These are phyloP conservation scores for Magnaporthiopsis rhizophila DNA, from an alignment of 2,329 filamentous ascomycete species.

Conservation along the genomic window DNA sequence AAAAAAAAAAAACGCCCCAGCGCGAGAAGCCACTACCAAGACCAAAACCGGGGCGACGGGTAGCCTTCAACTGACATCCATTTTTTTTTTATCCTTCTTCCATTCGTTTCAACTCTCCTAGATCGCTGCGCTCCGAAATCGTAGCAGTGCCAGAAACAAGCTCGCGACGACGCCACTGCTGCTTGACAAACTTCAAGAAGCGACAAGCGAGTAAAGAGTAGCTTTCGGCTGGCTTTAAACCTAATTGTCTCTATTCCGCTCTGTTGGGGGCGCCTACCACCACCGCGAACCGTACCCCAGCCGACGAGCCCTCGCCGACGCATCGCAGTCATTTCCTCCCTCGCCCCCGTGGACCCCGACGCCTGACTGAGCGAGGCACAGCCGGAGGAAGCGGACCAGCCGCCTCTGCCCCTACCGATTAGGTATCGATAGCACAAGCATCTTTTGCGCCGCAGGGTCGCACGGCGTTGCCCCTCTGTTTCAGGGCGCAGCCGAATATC, in stretches of 20 bases:
- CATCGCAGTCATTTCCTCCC: background rate
- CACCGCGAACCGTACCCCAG: background rate
- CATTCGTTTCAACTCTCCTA: background rate
- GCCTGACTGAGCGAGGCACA: background rate
- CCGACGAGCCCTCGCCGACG: background rate
- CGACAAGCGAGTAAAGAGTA: background rate
- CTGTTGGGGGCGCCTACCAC: too few relatives aligned
- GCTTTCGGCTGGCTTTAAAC: background rate
- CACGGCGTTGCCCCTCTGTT: background rate
- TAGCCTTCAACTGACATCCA: background rate
- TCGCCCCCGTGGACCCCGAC: background rate
- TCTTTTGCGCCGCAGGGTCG: background rate
- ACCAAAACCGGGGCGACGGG: background rate
- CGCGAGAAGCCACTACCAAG: background rate
- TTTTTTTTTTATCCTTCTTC: background rate
- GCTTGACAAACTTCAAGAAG: background rate
- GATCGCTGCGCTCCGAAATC: too few relatives aligned
- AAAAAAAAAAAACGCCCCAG: background rate
- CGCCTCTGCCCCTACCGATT: background rate
- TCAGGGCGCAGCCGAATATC: conserved; percentile 1
- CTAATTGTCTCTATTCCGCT: background rate
- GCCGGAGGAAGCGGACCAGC: background rate
- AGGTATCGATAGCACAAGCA: conserved; percentile 8
- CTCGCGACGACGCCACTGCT: background rate
- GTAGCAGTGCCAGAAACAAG: background rate